These are phyloP conservation scores for Arthrocladium fulminans DNA, from an alignment of 2,329 filamentous ascomycete genomes.

Conservation along the genomic window DNA sequence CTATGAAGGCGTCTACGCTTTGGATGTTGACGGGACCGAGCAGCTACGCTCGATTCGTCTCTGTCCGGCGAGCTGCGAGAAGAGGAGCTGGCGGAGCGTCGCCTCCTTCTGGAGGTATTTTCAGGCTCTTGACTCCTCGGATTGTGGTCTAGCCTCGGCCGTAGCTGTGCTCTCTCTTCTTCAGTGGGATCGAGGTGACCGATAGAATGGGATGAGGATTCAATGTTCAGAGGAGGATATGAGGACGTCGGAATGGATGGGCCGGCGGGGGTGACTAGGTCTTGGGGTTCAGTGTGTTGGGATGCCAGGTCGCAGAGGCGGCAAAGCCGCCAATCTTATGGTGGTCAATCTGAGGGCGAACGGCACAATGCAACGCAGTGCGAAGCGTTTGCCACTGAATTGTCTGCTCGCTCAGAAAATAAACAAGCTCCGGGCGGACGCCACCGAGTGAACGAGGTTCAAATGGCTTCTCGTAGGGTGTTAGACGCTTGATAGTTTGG, in stretches of 20 bases:
- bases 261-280: slow-evolving; percentile 59
- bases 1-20: slow-evolving; percentile 52
- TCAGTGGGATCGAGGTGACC: slow-evolving; percentile 15
- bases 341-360: slow-evolving; percentile 4
- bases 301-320: slow-evolving; percentile 64
- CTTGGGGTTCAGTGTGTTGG: slow-evolving; percentile 47
- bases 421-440: background rate
- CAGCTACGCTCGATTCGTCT: slow-evolving; percentile 13
- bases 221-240: slow-evolving; percentile 41
- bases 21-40: slow-evolving; percentile 27
- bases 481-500: background rate
- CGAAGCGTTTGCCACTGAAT: slow-evolving; percentile 2
- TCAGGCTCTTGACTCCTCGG: slow-evolving; percentile 13
- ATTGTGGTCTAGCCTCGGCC: slow-evolving; percentile 1
- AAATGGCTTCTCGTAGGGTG: background rate
- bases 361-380: slow-evolving; percentile 1
- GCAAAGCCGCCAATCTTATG: slow-evolving; percentile 33
- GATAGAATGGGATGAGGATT: slow-evolving; percentile 35
- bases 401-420: background rate
- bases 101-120: slow-evolving; percentile 10
- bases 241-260: slow-evolving; percentile 50
- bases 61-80: slow-evolving; percentile 27
- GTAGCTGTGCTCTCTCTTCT: slow-evolving; percentile 1
- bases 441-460: background rate
- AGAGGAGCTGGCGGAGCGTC: slow-evolving; percentile 18